phyloP scores from a whole-genome alignment of 345 rosid genomes.

The Sonneratia caseolaris region DNA sequence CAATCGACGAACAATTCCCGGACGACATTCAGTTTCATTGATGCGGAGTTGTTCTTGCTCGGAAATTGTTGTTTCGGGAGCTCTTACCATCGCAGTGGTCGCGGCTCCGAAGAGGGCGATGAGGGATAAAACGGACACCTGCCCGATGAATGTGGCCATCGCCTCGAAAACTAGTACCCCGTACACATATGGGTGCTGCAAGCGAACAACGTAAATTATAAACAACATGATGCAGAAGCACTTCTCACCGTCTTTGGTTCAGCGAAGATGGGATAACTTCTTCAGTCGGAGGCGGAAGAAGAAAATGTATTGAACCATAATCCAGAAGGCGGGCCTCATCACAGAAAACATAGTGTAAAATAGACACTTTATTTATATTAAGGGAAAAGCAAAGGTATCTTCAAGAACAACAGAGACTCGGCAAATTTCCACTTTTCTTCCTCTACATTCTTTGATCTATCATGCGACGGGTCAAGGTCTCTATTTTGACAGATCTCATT shows the following conservation, averaged over 20 bases:
- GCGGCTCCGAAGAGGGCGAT: constrained; percentile 96
- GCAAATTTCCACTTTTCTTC: neutral
- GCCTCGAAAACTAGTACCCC: constrained; percentile 90
- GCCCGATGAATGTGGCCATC: constrained; percentile 90
- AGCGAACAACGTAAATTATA: neutral
- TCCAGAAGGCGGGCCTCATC: neutral
- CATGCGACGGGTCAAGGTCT: neutral
- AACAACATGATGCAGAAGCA: neutral
- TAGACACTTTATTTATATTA: neutral
- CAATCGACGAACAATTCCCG: neutral
- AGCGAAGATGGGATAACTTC: neutral
- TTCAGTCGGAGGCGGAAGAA: too few relatives aligned
- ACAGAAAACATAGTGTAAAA: neutral
- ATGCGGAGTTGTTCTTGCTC: neutral
- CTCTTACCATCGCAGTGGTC: constrained; percentile 79
- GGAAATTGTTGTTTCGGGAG: neutral
- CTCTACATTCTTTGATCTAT: neutral
- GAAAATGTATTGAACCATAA: too few relatives aligned
- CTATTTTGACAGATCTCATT: neutral
- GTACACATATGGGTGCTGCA: constrained; percentile 78
- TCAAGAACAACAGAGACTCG: neutral
- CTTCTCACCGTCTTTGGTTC: neutral
- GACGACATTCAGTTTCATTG: neutral
- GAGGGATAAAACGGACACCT: constrained; percentile 86
- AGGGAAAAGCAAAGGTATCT: neutral